Percentiles rank a stretch among this genome's conserved stretches.
These are phyloP conservation scores for Eucalyptus paniculata DNA, from an alignment of 345 rosid genomes.

Conservation along the genomic window DNA sequence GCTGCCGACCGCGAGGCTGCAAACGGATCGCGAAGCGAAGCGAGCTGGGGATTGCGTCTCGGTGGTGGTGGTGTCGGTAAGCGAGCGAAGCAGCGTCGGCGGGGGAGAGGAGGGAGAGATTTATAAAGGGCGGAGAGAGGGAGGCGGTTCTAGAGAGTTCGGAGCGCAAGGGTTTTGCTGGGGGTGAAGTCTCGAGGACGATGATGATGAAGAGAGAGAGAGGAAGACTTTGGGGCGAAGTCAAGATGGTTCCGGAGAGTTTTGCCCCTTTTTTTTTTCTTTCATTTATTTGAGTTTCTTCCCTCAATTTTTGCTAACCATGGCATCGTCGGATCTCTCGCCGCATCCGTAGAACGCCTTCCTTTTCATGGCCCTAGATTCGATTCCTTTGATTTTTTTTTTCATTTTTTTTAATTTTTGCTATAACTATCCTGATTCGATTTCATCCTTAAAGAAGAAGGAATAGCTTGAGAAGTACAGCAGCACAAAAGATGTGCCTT, in stretches of 20 bases:
- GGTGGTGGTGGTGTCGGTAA: background rate
- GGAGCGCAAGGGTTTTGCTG: background rate
- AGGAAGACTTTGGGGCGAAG: background rate
- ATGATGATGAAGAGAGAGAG: background rate
- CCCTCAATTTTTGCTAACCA: background rate
- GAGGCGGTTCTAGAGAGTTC: background rate
- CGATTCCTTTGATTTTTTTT: background rate
- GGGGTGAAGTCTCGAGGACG: background rate
- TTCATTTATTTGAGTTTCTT: background rate
- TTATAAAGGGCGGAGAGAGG: background rate
- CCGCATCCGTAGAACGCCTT: background rate
- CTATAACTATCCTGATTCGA: background rate
- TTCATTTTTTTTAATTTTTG: too few relatives aligned
- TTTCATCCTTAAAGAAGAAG: too few relatives aligned
- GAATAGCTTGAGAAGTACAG: background rate
- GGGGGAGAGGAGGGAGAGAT: background rate
- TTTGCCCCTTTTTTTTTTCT: background rate
- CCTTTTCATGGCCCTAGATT: background rate
- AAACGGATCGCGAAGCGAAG: background rate
- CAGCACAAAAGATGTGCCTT: background rate
- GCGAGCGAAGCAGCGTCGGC: background rate
- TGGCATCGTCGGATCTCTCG: background rate
- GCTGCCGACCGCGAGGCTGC: background rate
- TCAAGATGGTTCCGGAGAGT: background rate
- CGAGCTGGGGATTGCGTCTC: background rate